Conservation (phyloP, 2,329 filamentous ascomycete species). For the Trichophyton mentagrophytes region DNA sequence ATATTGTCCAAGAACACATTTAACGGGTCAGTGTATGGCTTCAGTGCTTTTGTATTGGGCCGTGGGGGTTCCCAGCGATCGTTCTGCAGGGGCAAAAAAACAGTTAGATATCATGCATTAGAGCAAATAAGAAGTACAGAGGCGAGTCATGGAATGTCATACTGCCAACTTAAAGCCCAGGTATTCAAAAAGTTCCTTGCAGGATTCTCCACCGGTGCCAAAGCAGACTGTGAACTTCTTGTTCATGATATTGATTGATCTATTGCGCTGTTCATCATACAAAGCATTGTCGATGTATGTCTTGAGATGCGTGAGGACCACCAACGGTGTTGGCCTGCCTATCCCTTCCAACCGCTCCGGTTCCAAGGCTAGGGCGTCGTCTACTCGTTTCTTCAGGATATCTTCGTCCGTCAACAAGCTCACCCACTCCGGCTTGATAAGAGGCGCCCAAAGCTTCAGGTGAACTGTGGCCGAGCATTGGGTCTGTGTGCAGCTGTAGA, state of each 20-base stretch:
- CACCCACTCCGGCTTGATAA: slow-evolving; percentile 38
- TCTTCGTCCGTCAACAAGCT: slow-evolving; percentile 42
- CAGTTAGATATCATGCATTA: not conserved
- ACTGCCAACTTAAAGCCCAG: slow-evolving; percentile 44
- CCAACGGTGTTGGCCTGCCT: slow-evolving; percentile 39
- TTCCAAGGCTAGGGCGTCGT: slow-evolving; percentile 38
- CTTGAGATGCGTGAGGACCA: slow-evolving; percentile 44
- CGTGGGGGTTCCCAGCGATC: slow-evolving; percentile 34
- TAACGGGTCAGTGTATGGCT: slow-evolving; percentile 29
- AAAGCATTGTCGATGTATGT: slow-evolving; percentile 49
- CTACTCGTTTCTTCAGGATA: slow-evolving; percentile 41
- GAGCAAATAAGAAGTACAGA: not conserved
- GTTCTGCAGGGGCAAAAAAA: slow-evolving; percentile 11
- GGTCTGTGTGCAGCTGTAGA: slow-evolving; percentile 48
- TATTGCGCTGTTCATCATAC: slow-evolving; percentile 37
- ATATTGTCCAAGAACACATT: slow-evolving; percentile 46
- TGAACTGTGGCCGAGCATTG: slow-evolving; percentile 43
- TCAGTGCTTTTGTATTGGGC: slow-evolving; percentile 21
- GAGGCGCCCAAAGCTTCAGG: slow-evolving; percentile 39
- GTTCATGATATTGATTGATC: slow-evolving; percentile 46
- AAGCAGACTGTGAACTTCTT: slow-evolving; percentile 53
- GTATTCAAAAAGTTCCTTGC: slow-evolving; percentile 43
- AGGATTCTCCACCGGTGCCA: slow-evolving; percentile 42
- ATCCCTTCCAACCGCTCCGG: slow-evolving; percentile 44
- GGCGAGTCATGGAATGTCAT: slow-evolving; percentile 13